Evolutionary conservation across 192 early-diverging fungal genomes (phyloP).

Genomic region (Coemansia sp.): DNA sequence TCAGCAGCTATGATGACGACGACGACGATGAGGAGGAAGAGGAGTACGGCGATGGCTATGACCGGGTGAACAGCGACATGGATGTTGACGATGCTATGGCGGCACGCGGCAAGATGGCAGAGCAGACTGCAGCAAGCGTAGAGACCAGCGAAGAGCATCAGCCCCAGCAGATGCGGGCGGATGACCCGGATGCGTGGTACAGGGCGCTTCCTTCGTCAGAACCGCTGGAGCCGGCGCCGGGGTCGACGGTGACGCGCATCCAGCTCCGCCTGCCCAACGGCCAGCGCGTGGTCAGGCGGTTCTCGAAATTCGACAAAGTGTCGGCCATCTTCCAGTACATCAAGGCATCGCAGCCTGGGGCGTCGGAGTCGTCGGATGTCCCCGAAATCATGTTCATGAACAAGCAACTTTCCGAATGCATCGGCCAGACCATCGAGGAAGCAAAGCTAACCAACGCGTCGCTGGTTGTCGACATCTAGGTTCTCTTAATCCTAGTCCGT

Average conservation of each 20-base stretch:
- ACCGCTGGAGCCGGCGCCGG: constrained; percentile 50
- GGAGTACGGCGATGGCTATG: constrained; percentile 22
- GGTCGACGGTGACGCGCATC: constrained; percentile 68
- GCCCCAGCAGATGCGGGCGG: neutral
- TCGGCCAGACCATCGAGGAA: constrained; percentile 72
- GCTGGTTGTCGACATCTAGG: constrained; percentile 46
- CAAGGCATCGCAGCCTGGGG: constrained; percentile 71
- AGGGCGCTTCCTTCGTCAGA: constrained; percentile 18
- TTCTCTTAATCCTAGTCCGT: neutral
- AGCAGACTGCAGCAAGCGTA: neutral
- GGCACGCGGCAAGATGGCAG: constrained; percentile 21
- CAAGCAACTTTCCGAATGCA: constrained; percentile 62
- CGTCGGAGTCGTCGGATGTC: constrained; percentile 45
- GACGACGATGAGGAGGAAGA: constrained; percentile 19
- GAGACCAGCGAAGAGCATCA: neutral
- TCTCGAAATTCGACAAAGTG: constrained; percentile 74
- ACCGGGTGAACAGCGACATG: constrained; percentile 36
- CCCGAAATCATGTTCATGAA: constrained; percentile 71
- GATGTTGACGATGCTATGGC: constrained; percentile 31
- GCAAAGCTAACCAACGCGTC: constrained; percentile 69
- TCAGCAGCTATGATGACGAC: constrained; percentile 23
- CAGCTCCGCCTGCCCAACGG: constrained; percentile 87
- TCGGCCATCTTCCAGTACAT: constrained; percentile 80
- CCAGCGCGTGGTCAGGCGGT: constrained; percentile 70
- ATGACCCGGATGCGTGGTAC: constrained; percentile 40